Evolutionary conservation across 441 rosid species (phyloP), one percentile per base, ranked within the genome.

Genomic region (Biscutella auriculata): DNA sequence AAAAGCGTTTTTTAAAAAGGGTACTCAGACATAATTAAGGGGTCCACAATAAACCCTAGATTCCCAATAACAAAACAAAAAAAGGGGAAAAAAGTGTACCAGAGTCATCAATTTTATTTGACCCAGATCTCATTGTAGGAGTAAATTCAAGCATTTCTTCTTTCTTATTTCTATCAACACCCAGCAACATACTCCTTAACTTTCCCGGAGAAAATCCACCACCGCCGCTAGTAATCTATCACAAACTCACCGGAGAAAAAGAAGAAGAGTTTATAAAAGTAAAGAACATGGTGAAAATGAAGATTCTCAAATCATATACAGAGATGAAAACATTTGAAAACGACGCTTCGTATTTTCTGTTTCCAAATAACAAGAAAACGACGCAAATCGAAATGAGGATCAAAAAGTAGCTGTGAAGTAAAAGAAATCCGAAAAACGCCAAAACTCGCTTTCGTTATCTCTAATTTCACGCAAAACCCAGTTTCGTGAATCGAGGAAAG

Each of bases 161-260:
- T 57, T 75, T 76, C 58, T 80, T 77, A 72, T 72, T 75, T 69
- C 73, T 75, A 46, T 86, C 93, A 40, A 73, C 82, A 50, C 88
- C 88, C 17, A 80, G 48, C 36, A 89, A 73, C 83, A 84, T 84
- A 53, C 26, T 77, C 72, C 95, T 76, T 54, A 88, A 67, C 67
- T 88, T 88, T 33, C 81, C 83, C 3, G 95, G 89, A 3, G 95
- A 85, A 58, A 88, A 75, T 12, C 85, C 88, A 8, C 68, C 55
- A 64, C 92, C 84, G 9, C 79, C 77, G 37, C 80, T 81, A 44
- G 72, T 76, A 36, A 34, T 42, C 53, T 30, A 57, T 43, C 15
- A 53, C 62, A 60, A 47, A 26, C 44, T 25, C 64, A 68, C 42
- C 58, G 13, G 59, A 49, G 32, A 36, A 29, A 12, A 47, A 19